These are phyloP conservation scores for Stemphylium beticola DNA, from an alignment of 2,329 filamentous ascomycete genomes.

Conservation along the genomic window DNA sequence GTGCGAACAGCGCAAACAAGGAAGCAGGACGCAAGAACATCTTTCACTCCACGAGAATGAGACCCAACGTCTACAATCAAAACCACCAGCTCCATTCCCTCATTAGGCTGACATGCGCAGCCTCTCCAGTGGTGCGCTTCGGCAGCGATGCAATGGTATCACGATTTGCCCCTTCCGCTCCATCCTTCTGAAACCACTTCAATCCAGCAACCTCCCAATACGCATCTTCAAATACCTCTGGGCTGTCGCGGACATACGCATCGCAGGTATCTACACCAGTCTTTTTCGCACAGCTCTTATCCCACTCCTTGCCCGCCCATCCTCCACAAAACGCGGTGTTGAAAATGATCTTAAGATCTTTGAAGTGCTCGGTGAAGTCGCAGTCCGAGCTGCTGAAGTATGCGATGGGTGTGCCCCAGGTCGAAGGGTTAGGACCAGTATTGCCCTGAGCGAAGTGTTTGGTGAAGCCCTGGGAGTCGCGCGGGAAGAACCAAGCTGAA, in stretches of 20 bases:
- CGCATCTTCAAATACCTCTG: slow-evolving; percentile 36
- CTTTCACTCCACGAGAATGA: too few species aligned
- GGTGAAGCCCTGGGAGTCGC: slow-evolving; percentile 12
- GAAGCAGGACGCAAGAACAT: too few species aligned
- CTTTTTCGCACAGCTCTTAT: slow-evolving; percentile 33
- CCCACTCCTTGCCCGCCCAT: slow-evolving; percentile 66
- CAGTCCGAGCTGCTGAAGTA: slow-evolving; percentile 48
- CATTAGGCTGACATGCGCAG: background rate
- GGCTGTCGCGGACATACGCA: slow-evolving; percentile 40
- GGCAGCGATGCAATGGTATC: background rate
- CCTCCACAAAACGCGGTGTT: slow-evolving; percentile 61
- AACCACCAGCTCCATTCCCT: too few species aligned
- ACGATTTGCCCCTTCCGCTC: background rate
- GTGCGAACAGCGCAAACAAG: too few species aligned
- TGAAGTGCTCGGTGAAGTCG: slow-evolving; percentile 54
- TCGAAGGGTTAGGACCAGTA: slow-evolving; percentile 20
- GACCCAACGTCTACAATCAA: too few species aligned
- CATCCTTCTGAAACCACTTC: slow-evolving; percentile 33
- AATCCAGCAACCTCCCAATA: slow-evolving; percentile 46
- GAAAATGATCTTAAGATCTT: slow-evolving; percentile 48
- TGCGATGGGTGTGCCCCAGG: slow-evolving; percentile 40
- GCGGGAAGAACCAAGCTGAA: slow-evolving; percentile 52
- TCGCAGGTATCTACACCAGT: slow-evolving; percentile 57
- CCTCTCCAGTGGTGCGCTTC: background rate
- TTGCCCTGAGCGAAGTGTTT: slow-evolving; percentile 1